Evolutionary conservation across 2,329 filamentous ascomycete genomes (phyloP), one percentile per base, ranked within the genome.

Genomic region (Aspergillus hortae): DNA sequence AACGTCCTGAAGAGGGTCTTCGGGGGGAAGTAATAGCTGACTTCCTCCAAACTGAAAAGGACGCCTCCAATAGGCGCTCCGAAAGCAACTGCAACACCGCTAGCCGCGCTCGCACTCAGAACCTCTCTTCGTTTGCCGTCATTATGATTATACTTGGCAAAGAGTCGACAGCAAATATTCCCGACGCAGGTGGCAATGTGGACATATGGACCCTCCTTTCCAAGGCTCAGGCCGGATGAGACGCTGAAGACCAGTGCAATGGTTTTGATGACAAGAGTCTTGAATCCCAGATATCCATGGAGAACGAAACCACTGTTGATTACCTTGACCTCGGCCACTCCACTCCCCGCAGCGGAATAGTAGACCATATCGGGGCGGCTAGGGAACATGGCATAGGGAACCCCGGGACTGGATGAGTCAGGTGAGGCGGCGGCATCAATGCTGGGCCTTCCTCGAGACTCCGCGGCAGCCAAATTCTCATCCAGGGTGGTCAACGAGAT

Each of bases 1-100:
- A 99, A 99, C 0, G 94, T 97, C 48, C 94, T 81, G 76, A 99
- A 99, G 7, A 99, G 81, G 0, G 92, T 97, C 75, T 99, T 97
- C 5, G 92, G 90, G 0, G 94, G 92, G 69, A 97, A 97, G 72
- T 97, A 97, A 71, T 97, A 97, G 61, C 75, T 86, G 56, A 97
- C 92, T 79, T 97, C 94, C 72, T 99, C 94, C 27, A 97, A 73
- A 32, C 90, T 91, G 71, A 97, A 97, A 2, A 97, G 79, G 1
- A 96, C 91, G 48, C 92, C 92, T 7, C 91, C 90, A 40, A 89
- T 85, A 1, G 92, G 92, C 1, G 92, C 91, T 35, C 92, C 92
- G 67, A 97, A 97, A 11, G 92, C 92, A 30, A 97, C 92, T 10
- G 92, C 89, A 4, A 97, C 90, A 67, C 92, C 92, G 49, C 90